A percentile compares a stretch with the other conserved stretches of the same genome.
Evolutionary conservation across 768 basidiomycete genomes (phyloP).

Genomic region (Russula virescens): DNA sequence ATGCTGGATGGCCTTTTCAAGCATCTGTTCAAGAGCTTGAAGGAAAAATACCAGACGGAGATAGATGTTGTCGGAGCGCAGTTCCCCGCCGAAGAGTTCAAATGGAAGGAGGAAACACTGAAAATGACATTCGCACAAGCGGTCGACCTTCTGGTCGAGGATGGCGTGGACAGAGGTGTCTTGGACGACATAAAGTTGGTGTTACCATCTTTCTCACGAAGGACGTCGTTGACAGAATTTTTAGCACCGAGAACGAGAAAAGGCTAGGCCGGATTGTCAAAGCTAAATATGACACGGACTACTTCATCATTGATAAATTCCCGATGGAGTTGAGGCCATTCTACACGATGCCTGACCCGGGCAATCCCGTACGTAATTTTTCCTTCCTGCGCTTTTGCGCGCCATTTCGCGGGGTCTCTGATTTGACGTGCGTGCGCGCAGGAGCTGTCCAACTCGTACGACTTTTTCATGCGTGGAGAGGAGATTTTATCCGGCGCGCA

Average conservation of each 20-base stretch:
- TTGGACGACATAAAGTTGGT: slow-evolving; percentile 88
- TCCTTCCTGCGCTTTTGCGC: not conserved
- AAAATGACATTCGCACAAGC: slow-evolving; percentile 84
- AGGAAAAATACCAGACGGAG: slow-evolving; percentile 71
- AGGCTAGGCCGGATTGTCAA: slow-evolving; percentile 84
- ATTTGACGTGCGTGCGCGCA: slow-evolving; percentile 29
- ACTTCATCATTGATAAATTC: slow-evolving; percentile 99
- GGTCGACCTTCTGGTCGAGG: slow-evolving; percentile 77
- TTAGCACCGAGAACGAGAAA: slow-evolving; percentile 93
- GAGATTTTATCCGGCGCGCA: slow-evolving; percentile 98
- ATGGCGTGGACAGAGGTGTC: slow-evolving; percentile 70
- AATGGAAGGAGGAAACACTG: slow-evolving; percentile 86
- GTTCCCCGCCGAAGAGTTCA: slow-evolving; percentile 95
- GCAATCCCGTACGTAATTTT: slow-evolving; percentile 61
- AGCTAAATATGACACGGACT: slow-evolving; percentile 94
- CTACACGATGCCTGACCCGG: slow-evolving; percentile 98
- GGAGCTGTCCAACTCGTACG: slow-evolving; percentile 96
- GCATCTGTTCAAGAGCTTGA: slow-evolving; percentile 78
- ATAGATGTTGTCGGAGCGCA: slow-evolving; percentile 77
- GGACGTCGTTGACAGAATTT: slow-evolving; percentile 10
- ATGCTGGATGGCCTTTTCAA: slow-evolving; percentile 83
- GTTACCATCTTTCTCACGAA: not conserved
- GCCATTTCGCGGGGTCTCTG: no score
- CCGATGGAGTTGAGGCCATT: slow-evolving; percentile 93
- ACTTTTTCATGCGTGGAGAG: slow-evolving; percentile 99